Evolutionary conservation across 2,329 filamentous ascomycete genomes (phyloP).

Genomic region (Aspergillus puulaauensis): DNA sequence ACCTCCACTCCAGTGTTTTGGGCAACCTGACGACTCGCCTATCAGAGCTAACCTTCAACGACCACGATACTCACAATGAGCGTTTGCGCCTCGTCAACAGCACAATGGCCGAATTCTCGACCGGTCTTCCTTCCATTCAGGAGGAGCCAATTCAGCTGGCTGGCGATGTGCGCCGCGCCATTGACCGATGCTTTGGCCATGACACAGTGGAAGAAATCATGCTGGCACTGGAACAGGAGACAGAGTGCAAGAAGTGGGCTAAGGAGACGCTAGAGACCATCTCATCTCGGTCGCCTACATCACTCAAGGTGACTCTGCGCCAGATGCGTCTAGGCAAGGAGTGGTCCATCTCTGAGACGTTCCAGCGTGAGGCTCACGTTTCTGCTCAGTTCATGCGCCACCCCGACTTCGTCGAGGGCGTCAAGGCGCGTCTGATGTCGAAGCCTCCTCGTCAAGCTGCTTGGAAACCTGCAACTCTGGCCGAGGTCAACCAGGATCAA

Average conservation of each 20-base stretch:
- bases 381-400: constrained; percentile 86
- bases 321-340: constrained; percentile 74
- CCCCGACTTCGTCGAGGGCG: constrained; percentile 88
- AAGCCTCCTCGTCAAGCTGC: constrained; percentile 65
- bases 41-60: constrained; percentile 83
- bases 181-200: constrained; percentile 79
- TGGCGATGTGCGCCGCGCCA: constrained; percentile 71
- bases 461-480: constrained; percentile 74
- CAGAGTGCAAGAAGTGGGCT: constrained; percentile 70
- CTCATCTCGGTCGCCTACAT: constrained; percentile 76
- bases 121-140: constrained; percentile 66
- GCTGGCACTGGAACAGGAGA: constrained; percentile 58
- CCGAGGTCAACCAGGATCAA: constrained; percentile 60
- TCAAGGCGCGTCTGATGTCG: constrained; percentile 74
- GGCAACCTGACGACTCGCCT: constrained; percentile 79
- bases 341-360: constrained; percentile 84
- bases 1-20: constrained; percentile 86
- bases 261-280: constrained; percentile 73
- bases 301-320: constrained; percentile 77
- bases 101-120: constrained; percentile 89
- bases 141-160: constrained; percentile 66
- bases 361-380: constrained; percentile 81
- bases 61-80: constrained; percentile 63
- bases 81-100: constrained; percentile 74
- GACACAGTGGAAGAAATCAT: constrained; percentile 70